Evolutionary conservation across 305 asterid genomes (phyloP), one percentile per base, ranked within the genome.

Genomic region (Stenogyne calaminthoides): DNA sequence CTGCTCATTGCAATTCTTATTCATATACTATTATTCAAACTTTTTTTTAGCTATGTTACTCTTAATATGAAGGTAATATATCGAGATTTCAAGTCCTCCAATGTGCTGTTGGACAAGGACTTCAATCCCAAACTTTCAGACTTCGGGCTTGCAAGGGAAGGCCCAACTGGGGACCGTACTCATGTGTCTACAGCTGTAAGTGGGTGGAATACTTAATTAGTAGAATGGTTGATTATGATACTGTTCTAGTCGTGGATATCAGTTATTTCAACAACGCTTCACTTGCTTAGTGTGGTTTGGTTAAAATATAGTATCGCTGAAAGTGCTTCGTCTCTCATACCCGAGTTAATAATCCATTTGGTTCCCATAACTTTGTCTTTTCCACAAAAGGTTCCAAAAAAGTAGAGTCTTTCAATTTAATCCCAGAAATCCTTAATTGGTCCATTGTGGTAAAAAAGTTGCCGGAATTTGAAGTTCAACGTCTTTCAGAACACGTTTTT

Each of bases 141-240:
- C 85, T 94, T 94, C 73, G 99, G 99, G 64, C 97, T 94, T 75
- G 99, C 99, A 44, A 85, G 99, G 83, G 97, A 89, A 82, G 99
- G 99, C 19, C 99, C 99, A 14, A 65, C 72, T 15, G 97, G 89
- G 46, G 92, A 80, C 76, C 87, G 46, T 22, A 80, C 91, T 82
- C 99, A 94, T 46, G 97, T 94, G 39, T 94, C 99, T 66, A 94
- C 99, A 0, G 97, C 91, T n/a, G 98, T 93, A 77, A 86, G 93
- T 84, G 44, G 62, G 57, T 71, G 25, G 40, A 64, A 64, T 39
- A 6, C 65, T 69, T 75, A 5, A 16, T 61, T 14, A 59, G 36
- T 67, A 69, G 59, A 65, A 64, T 29, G 12, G 14, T 39, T 55
- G 58, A 61, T 79, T 67, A 55, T 62, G 54, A 46, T 18, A 62